Evolutionary conservation across 805 yeast genomes (phyloP).

Genomic region (Teunomyces funiuensis): DNA sequence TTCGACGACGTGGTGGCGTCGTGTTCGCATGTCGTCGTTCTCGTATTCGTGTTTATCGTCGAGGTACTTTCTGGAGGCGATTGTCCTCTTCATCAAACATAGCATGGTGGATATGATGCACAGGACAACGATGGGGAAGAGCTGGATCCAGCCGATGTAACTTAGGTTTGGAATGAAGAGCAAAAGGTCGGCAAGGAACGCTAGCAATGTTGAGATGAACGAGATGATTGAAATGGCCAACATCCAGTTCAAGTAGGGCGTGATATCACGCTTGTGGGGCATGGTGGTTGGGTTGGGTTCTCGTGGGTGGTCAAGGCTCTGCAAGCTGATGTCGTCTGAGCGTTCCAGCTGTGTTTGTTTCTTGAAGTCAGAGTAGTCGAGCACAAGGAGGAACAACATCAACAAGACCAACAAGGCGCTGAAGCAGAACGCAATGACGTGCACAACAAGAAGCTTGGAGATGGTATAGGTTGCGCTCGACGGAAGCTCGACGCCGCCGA

Average conservation of each 20-base stretch:
- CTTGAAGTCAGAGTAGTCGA: constrained; percentile 9
- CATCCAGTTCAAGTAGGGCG: constrained; percentile 46
- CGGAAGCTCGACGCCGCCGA: constrained; percentile 36
- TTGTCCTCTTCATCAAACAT: constrained; percentile 71
- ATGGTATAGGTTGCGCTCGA: constrained; percentile 39
- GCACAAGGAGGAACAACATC: constrained; percentile 9
- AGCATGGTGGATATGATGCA: constrained; percentile 64
- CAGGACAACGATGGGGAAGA: constrained; percentile 64
- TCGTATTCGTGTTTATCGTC: constrained; percentile 29
- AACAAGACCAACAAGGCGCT: constrained; percentile 20
- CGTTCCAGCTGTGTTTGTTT: neutral
- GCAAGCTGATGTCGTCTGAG: neutral
- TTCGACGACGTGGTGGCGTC: constrained; percentile 12
- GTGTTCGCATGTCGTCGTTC: constrained; percentile 36
- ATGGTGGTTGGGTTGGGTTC: neutral
- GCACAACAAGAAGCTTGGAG: constrained; percentile 42
- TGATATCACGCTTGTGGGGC: constrained; percentile 6
- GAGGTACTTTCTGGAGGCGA: constrained; percentile 48
- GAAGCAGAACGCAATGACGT: constrained; percentile 38
- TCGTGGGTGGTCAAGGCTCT: neutral
- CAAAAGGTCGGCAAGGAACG: constrained; percentile 79
- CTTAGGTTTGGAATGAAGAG: constrained; percentile 72
- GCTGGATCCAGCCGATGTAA: constrained; percentile 84
- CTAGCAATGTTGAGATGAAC: constrained; percentile 66
- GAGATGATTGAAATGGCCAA: constrained; percentile 64